These are phyloP conservation scores for Phalaenopsis equestris DNA, from an alignment of 106 monocot species.

Conservation along the genomic window DNA sequence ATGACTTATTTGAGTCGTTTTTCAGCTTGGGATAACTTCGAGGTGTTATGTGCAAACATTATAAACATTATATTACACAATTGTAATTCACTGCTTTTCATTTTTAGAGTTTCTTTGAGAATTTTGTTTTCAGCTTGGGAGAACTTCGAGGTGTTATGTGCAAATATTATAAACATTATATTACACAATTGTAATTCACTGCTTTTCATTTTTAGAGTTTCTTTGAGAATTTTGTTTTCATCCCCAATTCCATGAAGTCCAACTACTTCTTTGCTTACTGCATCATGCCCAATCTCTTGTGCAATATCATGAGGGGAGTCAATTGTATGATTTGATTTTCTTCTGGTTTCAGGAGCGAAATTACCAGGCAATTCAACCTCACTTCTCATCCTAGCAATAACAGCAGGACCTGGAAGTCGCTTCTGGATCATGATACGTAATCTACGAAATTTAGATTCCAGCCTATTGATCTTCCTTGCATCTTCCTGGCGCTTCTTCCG, in stretches of 20 bases:
- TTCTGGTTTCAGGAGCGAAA: constrained; percentile 11
- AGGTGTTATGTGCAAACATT: constrained; percentile 33
- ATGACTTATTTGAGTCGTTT: constrained; percentile 28
- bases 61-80: constrained; percentile 31
- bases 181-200: not conserved
- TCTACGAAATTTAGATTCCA: constrained; percentile 67
- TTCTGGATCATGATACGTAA: constrained; percentile 58
- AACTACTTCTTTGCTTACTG: constrained; percentile 22
- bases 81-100: constrained; percentile 53
- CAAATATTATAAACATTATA: not conserved
- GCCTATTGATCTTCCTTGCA: constrained; percentile 43
- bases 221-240: constrained; percentile 62
- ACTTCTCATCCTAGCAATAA: constrained; percentile 65
- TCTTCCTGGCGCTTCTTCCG: constrained; percentile 40
- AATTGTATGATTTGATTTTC: constrained; percentile 16
- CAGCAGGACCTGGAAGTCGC: constrained; percentile 46
- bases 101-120: too few species aligned
- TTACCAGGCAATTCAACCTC: constrained; percentile 43
- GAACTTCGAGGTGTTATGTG: constrained; percentile 36
- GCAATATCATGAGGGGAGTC: not conserved
- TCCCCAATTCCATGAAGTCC: constrained; percentile 44
- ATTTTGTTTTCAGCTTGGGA: constrained; percentile 35
- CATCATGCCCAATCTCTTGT: constrained; percentile 16
- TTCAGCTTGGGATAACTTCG: too few species aligned
- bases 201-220: constrained; percentile 40